Percentiles rank a stretch among this genome's conserved stretches.
These are phyloP conservation scores for Magnusiomyces suaveolens DNA, from an alignment of 1,139 yeast genomes.

Conservation along the genomic window DNA sequence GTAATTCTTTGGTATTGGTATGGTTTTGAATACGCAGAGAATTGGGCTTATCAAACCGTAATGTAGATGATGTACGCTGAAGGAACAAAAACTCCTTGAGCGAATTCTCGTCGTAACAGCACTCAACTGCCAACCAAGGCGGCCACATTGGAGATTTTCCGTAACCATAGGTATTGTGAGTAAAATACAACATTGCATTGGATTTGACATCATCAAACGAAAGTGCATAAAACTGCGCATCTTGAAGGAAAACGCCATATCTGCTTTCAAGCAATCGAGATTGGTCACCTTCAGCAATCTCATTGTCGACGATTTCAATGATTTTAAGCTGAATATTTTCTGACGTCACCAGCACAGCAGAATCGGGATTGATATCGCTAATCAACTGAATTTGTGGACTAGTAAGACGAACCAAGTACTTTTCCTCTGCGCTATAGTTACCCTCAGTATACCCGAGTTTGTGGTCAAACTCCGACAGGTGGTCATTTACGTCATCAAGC, in stretches of 20 bases:
- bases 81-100: slow-evolving; percentile 49
- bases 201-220: slow-evolving; percentile 40
- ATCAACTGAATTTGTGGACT: slow-evolving; percentile 84
- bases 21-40: slow-evolving; percentile 39
- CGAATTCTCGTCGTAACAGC: slow-evolving; percentile 59
- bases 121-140: slow-evolving; percentile 67
- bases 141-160: slow-evolving; percentile 50
- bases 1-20: slow-evolving; percentile 10
- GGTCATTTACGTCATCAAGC: slow-evolving; percentile 1
- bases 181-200: slow-evolving; percentile 37
- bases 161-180: slow-evolving; percentile 34
- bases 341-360: slow-evolving; percentile 61
- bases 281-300: slow-evolving; percentile 42
- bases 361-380: slow-evolving; percentile 51
- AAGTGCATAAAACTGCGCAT: slow-evolving; percentile 64
- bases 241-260: slow-evolving; percentile 55
- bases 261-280: slow-evolving; percentile 56
- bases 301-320: slow-evolving; percentile 44
- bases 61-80: slow-evolving; percentile 52
- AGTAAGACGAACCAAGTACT: slow-evolving; percentile 59
- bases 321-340: slow-evolving; percentile 63
- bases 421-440: slow-evolving; percentile 45
- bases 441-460: slow-evolving; percentile 8
- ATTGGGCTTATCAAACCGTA: slow-evolving; percentile 60
- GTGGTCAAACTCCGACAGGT: slow-evolving; percentile 4